Evolutionary conservation across 1,284 basidiomycete genomes (phyloP).

Genomic region (Ustilago bromivora): DNA sequence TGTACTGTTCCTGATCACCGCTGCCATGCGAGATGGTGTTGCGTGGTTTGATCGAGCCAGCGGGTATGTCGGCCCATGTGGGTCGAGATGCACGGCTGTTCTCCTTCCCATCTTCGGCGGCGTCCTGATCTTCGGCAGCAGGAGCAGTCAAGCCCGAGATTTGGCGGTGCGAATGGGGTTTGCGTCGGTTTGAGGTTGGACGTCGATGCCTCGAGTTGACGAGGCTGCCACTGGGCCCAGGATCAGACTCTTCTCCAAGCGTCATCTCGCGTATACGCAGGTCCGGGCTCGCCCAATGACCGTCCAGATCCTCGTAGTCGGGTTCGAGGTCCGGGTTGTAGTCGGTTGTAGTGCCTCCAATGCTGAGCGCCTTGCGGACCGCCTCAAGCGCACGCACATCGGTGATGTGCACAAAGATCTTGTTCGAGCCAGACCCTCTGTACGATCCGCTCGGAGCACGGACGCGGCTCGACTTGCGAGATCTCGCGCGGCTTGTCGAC

Average conservation of each 20-base stretch:
- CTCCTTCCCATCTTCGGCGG: background rate
- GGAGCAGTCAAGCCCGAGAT: conserved; percentile 22
- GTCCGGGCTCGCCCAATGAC: conserved; percentile 35
- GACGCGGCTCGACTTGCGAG: conserved; percentile 38
- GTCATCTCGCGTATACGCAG: conserved; percentile 21
- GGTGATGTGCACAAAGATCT: conserved; percentile 58
- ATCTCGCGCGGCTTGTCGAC: conserved; percentile 44
- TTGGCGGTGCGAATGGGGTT: conserved; percentile 22
- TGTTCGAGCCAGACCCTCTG: conserved; percentile 30
- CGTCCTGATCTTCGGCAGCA: conserved; percentile 11
- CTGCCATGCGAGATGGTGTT: conserved; percentile 44
- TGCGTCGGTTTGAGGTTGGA: conserved; percentile 18
- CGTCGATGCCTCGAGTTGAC: conserved; percentile 19
- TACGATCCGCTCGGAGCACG: conserved; percentile 34
- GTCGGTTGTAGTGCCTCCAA: conserved; percentile 60
- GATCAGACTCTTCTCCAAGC: conserved; percentile 22
- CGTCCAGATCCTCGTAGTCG: conserved; percentile 31
- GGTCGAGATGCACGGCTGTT: conserved; percentile 11
- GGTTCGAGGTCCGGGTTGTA: conserved; percentile 42
- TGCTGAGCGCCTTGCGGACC: conserved; percentile 59
- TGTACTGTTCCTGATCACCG: conserved; percentile 46
- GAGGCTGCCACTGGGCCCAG: background rate
- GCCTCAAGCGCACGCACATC: conserved; percentile 58
- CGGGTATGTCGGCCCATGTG: conserved; percentile 35
- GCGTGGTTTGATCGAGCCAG: conserved; percentile 21